Conservation (phyloP, 371 early-diverging fungal species). For the Mucor racemosus region DNA sequence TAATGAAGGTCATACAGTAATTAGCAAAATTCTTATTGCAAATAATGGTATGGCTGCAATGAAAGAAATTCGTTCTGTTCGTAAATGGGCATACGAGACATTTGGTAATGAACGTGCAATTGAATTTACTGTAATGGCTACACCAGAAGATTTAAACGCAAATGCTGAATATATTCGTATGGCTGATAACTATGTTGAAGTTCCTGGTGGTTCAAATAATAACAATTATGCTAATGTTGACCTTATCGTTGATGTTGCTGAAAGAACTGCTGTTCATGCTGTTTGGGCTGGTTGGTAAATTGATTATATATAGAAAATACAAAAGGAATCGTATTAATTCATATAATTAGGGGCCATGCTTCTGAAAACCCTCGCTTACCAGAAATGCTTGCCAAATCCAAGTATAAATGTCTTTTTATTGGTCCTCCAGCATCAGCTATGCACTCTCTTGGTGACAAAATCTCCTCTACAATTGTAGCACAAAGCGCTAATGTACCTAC, state of each 20-base stretch:
- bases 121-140: conserved; percentile 97
- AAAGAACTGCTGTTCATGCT: conserved; percentile 91
- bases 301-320: not conserved
- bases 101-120: conserved; percentile 97
- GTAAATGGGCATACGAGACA: conserved; percentile 98
- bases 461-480: conserved; percentile 97
- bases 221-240: conserved; percentile 99
- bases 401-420: conserved; percentile 90
- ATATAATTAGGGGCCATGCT: conserved; percentile 92
- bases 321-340: not conserved
- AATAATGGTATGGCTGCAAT: conserved; percentile 99
- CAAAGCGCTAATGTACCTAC: conserved; percentile 96
- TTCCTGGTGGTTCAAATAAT: conserved; percentile 96
- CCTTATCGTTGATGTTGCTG: conserved; percentile 96
- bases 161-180: conserved; percentile 99
- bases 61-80: conserved; percentile 97
- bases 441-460: conserved; percentile 98
- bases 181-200: conserved; percentile 98
- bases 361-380: conserved; percentile 98
- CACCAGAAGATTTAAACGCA: conserved; percentile 95
- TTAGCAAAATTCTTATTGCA: conserved; percentile 92
- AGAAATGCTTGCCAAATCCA: conserved; percentile 83
- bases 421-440: conserved; percentile 98
- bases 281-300: conserved; percentile 73
- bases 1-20: conserved; percentile 86